Percentiles rank a stretch among this genome's conserved stretches.
These are phyloP conservation scores for Carallia brachiata DNA, from an alignment of 345 rosid genomes.

Conservation along the genomic window DNA sequence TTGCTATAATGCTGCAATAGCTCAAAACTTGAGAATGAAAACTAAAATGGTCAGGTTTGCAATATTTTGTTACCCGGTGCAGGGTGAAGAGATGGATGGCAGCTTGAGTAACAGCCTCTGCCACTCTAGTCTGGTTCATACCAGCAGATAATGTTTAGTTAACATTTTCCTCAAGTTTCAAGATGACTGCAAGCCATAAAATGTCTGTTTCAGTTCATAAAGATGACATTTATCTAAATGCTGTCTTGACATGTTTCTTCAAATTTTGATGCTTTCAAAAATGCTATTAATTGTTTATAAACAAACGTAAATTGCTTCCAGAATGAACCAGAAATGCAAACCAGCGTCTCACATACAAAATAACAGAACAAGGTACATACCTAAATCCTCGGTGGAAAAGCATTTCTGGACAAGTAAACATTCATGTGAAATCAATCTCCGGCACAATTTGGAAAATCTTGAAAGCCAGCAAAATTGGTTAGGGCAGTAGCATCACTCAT, in stretches of 20 bases:
- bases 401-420: conserved; percentile 92
- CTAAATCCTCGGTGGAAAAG: conserved; percentile 89
- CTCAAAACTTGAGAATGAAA: not conserved
- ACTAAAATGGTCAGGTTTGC: not conserved
- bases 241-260: too few relatives aligned
- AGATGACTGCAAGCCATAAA: too few relatives aligned
- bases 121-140: conserved; percentile 57
- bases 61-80: conserved; percentile 38
- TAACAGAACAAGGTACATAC: conserved; percentile 27
- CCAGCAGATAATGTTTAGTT: conserved; percentile 37
- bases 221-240: too few relatives aligned
- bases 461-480: conserved; percentile 3
- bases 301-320: not conserved
- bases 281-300: too few relatives aligned
- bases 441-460: conserved; percentile 19
- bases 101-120: conserved; percentile 50
- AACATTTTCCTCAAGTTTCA: too few relatives aligned
- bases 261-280: too few relatives aligned
- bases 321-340: not conserved
- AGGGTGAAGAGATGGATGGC: conserved; percentile 75
- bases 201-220: too few relatives aligned
- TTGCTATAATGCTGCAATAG: conserved; percentile 3
- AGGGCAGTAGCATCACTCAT: conserved; percentile 8
- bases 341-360: not conserved
- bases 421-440: conserved; percentile 91